Percentiles rank a stretch among this genome's conserved stretches.
Conservation (phyloP, 768 basidiomycete genomes). For the Agaricus blazei region DNA sequence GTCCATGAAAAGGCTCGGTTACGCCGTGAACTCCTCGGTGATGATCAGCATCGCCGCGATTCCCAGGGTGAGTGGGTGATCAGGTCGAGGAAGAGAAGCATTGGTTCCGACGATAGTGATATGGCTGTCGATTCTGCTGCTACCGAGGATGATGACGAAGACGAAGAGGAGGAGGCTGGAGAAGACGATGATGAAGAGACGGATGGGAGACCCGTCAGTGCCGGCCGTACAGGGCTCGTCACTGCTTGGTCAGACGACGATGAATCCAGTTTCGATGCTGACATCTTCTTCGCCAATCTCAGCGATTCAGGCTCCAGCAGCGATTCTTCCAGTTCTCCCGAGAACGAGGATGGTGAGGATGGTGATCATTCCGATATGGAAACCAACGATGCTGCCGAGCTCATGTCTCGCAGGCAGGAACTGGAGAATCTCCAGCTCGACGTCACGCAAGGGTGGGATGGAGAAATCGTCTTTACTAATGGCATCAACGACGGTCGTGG, state of each 20-base stretch:
- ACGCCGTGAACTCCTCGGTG: constrained; percentile 55
- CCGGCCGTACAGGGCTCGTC: constrained; percentile 54
- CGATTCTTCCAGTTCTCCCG: constrained; percentile 7
- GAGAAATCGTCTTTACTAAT: constrained; percentile 70
- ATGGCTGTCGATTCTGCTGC: constrained; percentile 60
- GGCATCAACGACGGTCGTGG: constrained; percentile 50
- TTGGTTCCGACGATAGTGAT: constrained; percentile 56
- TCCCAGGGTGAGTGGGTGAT: constrained; percentile 53
- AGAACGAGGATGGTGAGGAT: constrained; percentile 31
- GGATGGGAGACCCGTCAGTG: constrained; percentile 19
- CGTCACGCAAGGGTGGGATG: constrained; percentile 69
- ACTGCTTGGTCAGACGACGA: constrained; percentile 80
- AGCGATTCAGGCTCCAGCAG: constrained; percentile 15
- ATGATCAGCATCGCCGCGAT: constrained; percentile 32
- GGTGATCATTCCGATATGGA: constrained; percentile 33
- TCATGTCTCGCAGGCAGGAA: constrained; percentile 23
- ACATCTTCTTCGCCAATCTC: constrained; percentile 78
- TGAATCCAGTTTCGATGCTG: constrained; percentile 77
- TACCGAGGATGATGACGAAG: constrained; percentile 58
- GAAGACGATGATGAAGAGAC: constrained; percentile 39
- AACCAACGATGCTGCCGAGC: constrained; percentile 28
- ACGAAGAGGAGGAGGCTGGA: constrained; percentile 34
- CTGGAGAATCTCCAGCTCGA: constrained; percentile 50
- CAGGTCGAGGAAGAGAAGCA: constrained; percentile 63
- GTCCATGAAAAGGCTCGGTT: constrained; percentile 46